A percentile compares a stretch with the other conserved stretches of the same genome.
Conservation (phyloP, 495 filamentous ascomycete species). For the Trichoderma virens region DNA sequence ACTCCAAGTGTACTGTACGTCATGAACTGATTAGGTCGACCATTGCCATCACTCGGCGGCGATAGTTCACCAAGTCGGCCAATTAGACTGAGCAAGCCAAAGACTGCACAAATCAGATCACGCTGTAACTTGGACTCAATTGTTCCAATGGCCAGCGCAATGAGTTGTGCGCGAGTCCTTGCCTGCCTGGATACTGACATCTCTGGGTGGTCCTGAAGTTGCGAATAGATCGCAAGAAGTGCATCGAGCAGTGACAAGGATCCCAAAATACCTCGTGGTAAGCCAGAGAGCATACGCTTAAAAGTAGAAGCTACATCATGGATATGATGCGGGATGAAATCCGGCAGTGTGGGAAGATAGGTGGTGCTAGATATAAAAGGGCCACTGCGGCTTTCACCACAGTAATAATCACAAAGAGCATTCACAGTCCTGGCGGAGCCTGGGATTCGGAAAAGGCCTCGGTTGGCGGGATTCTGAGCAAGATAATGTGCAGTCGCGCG, state of each 20-base stretch:
- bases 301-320: conserved; percentile 68
- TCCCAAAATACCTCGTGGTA: conserved; percentile 70
- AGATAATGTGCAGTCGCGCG: conserved; percentile 63
- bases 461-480: conserved; percentile 44
- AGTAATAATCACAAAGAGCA: conserved; percentile 56
- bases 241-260: conserved; percentile 57
- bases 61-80: conserved; percentile 43
- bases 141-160: conserved; percentile 54
- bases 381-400: conserved; percentile 39
- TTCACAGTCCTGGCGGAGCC: conserved; percentile 48
- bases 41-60: conserved; percentile 38
- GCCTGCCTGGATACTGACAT: conserved; percentile 38
- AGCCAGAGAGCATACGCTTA: conserved; percentile 59
- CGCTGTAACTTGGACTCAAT: conserved; percentile 50
- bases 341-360: conserved; percentile 45
- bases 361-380: conserved; percentile 43
- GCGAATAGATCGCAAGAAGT: conserved; percentile 53
- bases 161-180: conserved; percentile 50
- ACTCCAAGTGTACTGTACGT: conserved; percentile 55
- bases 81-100: conserved; percentile 52
- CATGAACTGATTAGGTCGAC: conserved; percentile 45
- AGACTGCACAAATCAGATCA: conserved; percentile 57
- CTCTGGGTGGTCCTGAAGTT: conserved; percentile 43
- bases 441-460: conserved; percentile 58
- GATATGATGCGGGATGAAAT: conserved; percentile 46